Conservation (phyloP, 305 asterid species). For the Salvia sclarea region DNA sequence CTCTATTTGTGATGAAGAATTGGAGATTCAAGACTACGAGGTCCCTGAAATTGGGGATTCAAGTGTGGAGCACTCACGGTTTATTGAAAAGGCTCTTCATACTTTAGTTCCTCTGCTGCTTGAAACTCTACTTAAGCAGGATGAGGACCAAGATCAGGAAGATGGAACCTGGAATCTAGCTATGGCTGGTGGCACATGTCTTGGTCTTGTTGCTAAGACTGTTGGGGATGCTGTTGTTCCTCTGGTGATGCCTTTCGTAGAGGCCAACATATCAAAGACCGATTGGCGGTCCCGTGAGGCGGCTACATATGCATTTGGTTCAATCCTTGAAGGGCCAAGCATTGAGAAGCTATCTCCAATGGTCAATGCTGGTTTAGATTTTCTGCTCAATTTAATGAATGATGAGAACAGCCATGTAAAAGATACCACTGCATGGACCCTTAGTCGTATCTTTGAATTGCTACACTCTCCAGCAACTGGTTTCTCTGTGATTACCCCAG, state of each 20-base stretch:
- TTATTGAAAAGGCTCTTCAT: conserved; percentile 78
- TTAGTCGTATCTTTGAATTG: conserved; percentile 86
- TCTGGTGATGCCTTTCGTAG: conserved; percentile 87
- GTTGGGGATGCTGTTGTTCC: conserved; percentile 85
- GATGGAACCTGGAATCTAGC: conserved; percentile 95
- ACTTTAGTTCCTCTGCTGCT: conserved; percentile 80
- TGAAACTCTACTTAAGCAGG: conserved; percentile 87
- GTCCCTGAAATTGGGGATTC: conserved; percentile 67
- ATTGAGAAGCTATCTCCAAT: conserved; percentile 72
- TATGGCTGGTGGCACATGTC: conserved; percentile 97
- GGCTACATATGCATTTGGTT: conserved; percentile 91
- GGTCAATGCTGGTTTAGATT: conserved; percentile 73
- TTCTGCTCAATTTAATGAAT: conserved; percentile 73
- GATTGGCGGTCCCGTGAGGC: conserved; percentile 94
- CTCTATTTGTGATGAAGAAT: conserved; percentile 89
- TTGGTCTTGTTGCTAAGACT: conserved; percentile 79
- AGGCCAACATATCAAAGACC: conserved; percentile 62
- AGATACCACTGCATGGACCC: conserved; percentile 98
- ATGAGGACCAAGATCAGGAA: conserved; percentile 88
- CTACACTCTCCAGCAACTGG: conserved; percentile 72
- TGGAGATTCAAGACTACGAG: conserved; percentile 77
- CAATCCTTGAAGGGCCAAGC: conserved; percentile 92
- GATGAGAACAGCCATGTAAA: conserved; percentile 81
- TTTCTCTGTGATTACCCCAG: conserved; percentile 68
- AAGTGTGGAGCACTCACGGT: conserved; percentile 56